Evolutionary conservation across 2,329 filamentous ascomycete species (phyloP).

Genomic region (Monosporascus sp.): DNA sequence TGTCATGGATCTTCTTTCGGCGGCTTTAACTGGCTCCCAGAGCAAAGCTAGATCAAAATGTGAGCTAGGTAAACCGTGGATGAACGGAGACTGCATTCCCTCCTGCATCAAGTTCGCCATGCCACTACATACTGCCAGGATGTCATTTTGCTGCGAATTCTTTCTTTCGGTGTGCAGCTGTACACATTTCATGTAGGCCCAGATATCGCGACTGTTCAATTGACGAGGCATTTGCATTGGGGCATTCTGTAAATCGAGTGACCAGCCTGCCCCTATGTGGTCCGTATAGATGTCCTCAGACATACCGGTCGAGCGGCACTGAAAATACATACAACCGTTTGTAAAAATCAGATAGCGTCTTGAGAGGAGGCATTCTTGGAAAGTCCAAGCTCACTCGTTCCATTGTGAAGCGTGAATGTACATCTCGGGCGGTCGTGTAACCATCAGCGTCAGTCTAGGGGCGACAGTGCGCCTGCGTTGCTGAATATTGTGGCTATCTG

Average conservation of each 20-base stretch:
- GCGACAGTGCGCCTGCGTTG: not conserved
- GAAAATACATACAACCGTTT: slow-evolving; percentile 24
- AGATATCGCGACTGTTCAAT: slow-evolving; percentile 18
- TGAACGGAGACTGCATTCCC: slow-evolving; percentile 16
- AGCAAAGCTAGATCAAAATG: slow-evolving; percentile 28
- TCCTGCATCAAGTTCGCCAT: slow-evolving; percentile 20
- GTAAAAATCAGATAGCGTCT: slow-evolving; percentile 30
- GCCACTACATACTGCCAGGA: slow-evolving; percentile 29
- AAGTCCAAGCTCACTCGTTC: slow-evolving; percentile 33
- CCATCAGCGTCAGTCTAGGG: slow-evolving; percentile 14
- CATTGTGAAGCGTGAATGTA: slow-evolving; percentile 21
- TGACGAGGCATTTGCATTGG: slow-evolving; percentile 23
- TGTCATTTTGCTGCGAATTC: slow-evolving; percentile 21
- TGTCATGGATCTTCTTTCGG: not conserved
- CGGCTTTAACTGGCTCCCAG: slow-evolving; percentile 19
- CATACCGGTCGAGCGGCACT: slow-evolving; percentile 21
- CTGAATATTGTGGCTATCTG: not conserved
- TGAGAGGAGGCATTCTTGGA: slow-evolving; percentile 32
- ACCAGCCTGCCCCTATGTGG: slow-evolving; percentile 13
- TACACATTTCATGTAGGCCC: slow-evolving; percentile 26
- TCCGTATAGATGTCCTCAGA: too few relatives aligned
- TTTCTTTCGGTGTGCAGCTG: slow-evolving; percentile 22
- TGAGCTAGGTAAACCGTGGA: slow-evolving; percentile 26
- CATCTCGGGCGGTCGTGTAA: slow-evolving; percentile 15
- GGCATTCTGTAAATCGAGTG: slow-evolving; percentile 22